Conservation (phyloP, 164 flowering plant species). For the Brasenia schreberi region DNA sequence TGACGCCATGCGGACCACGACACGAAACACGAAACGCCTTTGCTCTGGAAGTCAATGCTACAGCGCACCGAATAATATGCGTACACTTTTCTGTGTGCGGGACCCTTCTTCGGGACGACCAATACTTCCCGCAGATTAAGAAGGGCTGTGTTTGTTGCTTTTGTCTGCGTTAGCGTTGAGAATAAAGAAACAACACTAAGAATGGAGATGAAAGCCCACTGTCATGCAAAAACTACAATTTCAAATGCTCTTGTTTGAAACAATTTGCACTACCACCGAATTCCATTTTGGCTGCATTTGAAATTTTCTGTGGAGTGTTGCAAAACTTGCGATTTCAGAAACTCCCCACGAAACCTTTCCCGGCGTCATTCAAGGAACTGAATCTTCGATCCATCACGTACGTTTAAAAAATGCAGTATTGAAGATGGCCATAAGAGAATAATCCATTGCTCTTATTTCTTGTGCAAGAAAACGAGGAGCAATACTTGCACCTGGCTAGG, state of each 20-base stretch:
- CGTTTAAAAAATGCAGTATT: too few relatives aligned
- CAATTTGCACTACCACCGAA: not conserved
- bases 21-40: too few relatives aligned
- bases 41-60: too few relatives aligned
- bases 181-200: too few relatives aligned
- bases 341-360: not conserved
- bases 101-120: not conserved
- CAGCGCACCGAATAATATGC: too few relatives aligned
- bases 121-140: not conserved
- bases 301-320: not conserved
- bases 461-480: too few relatives aligned
- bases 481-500: too few relatives aligned
- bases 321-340: not conserved
- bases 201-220: not conserved
- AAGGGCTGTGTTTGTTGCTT: not conserved
- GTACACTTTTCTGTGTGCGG: not conserved
- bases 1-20: too few relatives aligned
- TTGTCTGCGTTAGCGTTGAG: not conserved
- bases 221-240: not conserved
- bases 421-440: too few relatives aligned
- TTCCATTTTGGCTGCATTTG: not conserved
- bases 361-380: too few relatives aligned
- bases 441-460: too few relatives aligned
- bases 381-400: too few relatives aligned
- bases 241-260: not conserved